phyloP scores from a whole-genome alignment of 169 alveolate species.

The Cryptosporidium tyzzeri region DNA sequence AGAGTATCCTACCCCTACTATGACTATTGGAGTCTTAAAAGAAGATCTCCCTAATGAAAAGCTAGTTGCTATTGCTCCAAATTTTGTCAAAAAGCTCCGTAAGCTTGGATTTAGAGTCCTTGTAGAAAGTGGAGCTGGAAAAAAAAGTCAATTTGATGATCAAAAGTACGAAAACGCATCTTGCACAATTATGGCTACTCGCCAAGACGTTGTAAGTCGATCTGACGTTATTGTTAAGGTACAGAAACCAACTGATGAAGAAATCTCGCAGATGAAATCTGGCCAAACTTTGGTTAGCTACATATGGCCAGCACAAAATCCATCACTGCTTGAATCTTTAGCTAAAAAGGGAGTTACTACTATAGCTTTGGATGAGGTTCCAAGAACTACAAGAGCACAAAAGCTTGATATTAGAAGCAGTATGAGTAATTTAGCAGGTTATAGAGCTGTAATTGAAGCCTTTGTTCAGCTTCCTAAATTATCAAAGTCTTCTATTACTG shows the following conservation, averaged over 20 bases:
- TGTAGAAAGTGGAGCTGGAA: constrained; percentile 89
- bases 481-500: constrained; percentile 90
- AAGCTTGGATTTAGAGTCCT: constrained; percentile 86
- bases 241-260: constrained; percentile 83
- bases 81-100: constrained; percentile 83
- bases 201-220: constrained; percentile 79
- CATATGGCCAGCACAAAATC: constrained; percentile 86
- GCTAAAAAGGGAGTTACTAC: constrained; percentile 83
- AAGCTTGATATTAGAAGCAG: constrained; percentile 91
- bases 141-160: constrained; percentile 84
- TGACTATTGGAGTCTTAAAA: constrained; percentile 80
- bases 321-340: constrained; percentile 74
- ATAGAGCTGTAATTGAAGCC: constrained; percentile 94
- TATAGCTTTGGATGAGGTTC: constrained; percentile 92
- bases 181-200: constrained; percentile 81
- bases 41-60: constrained; percentile 80
- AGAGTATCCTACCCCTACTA: constrained; percentile 70
- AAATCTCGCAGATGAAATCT: constrained; percentile 81
- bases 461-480: constrained; percentile 90
- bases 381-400: constrained; percentile 93
- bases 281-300: constrained; percentile 84
- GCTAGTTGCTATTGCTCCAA: constrained; percentile 88
- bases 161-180: constrained; percentile 79
- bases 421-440: constrained; percentile 93
- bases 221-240: constrained; percentile 85